Evolutionary conservation across 192 early-diverging fungal species (phyloP), one percentile per base, ranked within the genome.

Genomic region (Coemansia sp.): DNA sequence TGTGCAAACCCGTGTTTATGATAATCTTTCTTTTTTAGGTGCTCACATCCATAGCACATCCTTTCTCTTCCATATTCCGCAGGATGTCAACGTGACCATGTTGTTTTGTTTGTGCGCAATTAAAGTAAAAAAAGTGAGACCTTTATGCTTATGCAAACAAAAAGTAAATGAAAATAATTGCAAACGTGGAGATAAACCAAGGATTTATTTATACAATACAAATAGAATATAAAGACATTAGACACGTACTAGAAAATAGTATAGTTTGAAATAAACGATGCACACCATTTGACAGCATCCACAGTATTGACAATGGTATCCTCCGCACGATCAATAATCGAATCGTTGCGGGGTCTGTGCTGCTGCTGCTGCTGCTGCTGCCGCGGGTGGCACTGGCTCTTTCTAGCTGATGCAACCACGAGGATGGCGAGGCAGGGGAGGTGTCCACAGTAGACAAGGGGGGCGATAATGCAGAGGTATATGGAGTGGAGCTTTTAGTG

Each of bases 241-340:
- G n/a, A n/a, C n/a, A n/a, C n/a, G n/a, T n/a, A 20, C 49, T 36
- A 77, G 50, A 77, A 77, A 15, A 77, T 66, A 9, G 73, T 77
- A 56, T 77, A 77, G 47, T 77, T 77, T 8, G 67, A 63, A 26
- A 77, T 77, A 53, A 77, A 77, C 46, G 73, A 77, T 5, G 73
- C 73, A 37, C 73, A 77, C 73, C 73, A 77, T 32, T 77, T 77
- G 30, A 77, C 67, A 5, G 73, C 73, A 62, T 77, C 73, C 7
- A 77, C 73, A 2, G 73, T 77, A 46, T 77, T 77, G 36, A 77
- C 67, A 22, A 77, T 65, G 3, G 67, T 77, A 28, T 77, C 73
- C 25, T 77, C 73, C 1, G 73, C 73, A 18, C 65, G 62, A 39
- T 77, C 73, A 26, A 77, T 68, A 14, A 77, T 58, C 28, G 73